A percentile compares a stretch with the other conserved stretches of the same genome.
These are phyloP conservation scores for Pyrenophora seminiperda DNA, from an alignment of 2,329 filamentous ascomycete species.

Conservation along the genomic window DNA sequence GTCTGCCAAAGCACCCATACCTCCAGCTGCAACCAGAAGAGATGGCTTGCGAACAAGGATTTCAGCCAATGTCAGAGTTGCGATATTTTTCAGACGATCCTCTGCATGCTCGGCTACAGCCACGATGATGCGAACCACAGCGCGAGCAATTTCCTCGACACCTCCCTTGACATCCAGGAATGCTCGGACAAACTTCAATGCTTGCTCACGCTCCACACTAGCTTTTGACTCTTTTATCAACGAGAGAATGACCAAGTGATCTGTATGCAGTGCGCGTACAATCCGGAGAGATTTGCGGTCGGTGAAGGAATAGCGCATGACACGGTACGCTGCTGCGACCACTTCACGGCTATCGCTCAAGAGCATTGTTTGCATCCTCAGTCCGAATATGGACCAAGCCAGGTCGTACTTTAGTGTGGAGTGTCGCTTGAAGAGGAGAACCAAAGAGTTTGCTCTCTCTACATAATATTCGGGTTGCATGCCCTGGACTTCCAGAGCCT, in stretches of 20 bases:
- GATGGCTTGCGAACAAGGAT: constrained; percentile 85
- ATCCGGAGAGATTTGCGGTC: constrained; percentile 87
- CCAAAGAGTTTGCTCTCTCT: constrained; percentile 84
- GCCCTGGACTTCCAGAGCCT: constrained; percentile 84
- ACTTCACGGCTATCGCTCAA: constrained; percentile 95
- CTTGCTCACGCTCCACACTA: constrained; percentile 96
- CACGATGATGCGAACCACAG: constrained; percentile 86
- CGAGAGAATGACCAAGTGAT: constrained; percentile 89
- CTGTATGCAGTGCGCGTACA: constrained; percentile 85
- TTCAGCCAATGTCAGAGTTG: constrained; percentile 89
- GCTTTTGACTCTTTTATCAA: constrained; percentile 95
- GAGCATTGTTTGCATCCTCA: constrained; percentile 93
- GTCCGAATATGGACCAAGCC: constrained; percentile 92
- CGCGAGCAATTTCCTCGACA: constrained; percentile 81
- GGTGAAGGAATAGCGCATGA: constrained; percentile 92
- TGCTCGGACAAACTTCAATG: constrained; percentile 91
- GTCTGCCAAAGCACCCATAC: constrained; percentile 85
- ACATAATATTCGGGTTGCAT: constrained; percentile 96
- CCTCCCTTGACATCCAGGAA: constrained; percentile 96
- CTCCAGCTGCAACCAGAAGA: constrained; percentile 80
- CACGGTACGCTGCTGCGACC: constrained; percentile 89
- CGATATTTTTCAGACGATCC: constrained; percentile 86
- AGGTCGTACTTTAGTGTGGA: constrained; percentile 95
- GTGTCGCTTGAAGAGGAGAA: constrained; percentile 94
- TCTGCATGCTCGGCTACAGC: constrained; percentile 86